Conservation (phyloP, 2,329 filamentous ascomycete genomes). For the Botrytis galanthina region DNA sequence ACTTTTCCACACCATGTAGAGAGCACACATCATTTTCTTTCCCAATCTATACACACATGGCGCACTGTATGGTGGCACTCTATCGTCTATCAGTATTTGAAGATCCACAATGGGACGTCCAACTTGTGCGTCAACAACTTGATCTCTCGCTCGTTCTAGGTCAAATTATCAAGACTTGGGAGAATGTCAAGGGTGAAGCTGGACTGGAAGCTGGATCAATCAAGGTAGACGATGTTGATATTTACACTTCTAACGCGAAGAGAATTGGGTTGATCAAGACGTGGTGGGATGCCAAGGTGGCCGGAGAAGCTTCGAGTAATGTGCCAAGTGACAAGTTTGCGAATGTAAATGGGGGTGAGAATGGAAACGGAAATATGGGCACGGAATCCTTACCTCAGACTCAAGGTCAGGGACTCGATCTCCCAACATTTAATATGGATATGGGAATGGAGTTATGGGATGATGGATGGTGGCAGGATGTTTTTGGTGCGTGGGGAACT, state of each 20-base stretch:
- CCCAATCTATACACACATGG: constrained; percentile 5
- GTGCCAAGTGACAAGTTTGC: not conserved
- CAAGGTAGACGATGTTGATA: not conserved
- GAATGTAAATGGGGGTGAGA: not conserved
- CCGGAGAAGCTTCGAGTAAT: not conserved
- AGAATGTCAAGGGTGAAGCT: not conserved
- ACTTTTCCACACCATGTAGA: not conserved
- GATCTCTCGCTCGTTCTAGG: constrained; percentile 8
- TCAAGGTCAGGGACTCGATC: not conserved
- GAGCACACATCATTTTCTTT: constrained; percentile 5
- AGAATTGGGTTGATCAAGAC: constrained; percentile 1
- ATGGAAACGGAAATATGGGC: not conserved
- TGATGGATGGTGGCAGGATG: constrained; percentile 16
- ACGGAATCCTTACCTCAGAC: not conserved
- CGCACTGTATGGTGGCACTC: constrained; percentile 13
- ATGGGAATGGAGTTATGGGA: not conserved
- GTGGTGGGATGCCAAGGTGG: constrained; percentile 17
- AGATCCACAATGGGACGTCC: constrained; percentile 11
- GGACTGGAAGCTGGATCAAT: not conserved
- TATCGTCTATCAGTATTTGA: constrained; percentile 16
- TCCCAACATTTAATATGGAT: not conserved
- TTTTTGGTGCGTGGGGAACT: not conserved
- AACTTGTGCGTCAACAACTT: constrained; percentile 11
- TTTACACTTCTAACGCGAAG: not conserved
- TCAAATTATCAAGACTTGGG: not conserved